Base-by-base conservation (phyloP, 192 early-diverging fungal genomes). In the Backusella mclennaniae region DNA sequence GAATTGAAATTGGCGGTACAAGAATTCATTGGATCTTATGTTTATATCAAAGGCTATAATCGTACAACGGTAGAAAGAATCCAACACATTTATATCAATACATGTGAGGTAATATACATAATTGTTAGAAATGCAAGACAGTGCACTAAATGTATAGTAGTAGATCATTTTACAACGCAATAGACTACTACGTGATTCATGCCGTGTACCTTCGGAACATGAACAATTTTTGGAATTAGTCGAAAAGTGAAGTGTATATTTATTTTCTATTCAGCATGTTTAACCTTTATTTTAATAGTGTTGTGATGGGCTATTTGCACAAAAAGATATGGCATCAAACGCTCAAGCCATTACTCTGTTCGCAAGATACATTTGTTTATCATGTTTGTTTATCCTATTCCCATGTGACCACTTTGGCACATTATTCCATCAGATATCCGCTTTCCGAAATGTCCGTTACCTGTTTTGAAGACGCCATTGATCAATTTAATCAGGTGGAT, bases 11-110 rank as follows among this genome's bases (percentile, higher is more conserved):
- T 69, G 21, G 77, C 83, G 15, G 84, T 84, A 11, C 79, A 82
- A 12, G 86, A 89, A 70, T 89, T 89, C 72, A 82, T 78, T 15
- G 83, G 81, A 26, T 85, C 88, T 0, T 89, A 87, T 78, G 84
- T 89, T 15, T 89, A 87, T 69, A 84, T 89, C 53, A 85, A 82
- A 6, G 88, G 88, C 17, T 89, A 82, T 71, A 83, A 86, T 38
- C 68, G 69, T 17, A 78, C 80, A 35, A 85, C 86, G 1, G 78
- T 87, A 4, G 84, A 87, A 71, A 87, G 86, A 72, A 82, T 89
- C 26, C 78, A 79, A 21, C 78, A 85, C 21, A 86, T 89, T 19
- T 86, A 83, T 68, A 74, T 73, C 9, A 89, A 87, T 53, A 76
- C 82, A 26, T 79, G 75, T 63, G 80, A 78, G 38, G 87, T 86